Evolutionary conservation across 345 rosid genomes (phyloP).

Genomic region (Gossypium herbaceum): DNA sequence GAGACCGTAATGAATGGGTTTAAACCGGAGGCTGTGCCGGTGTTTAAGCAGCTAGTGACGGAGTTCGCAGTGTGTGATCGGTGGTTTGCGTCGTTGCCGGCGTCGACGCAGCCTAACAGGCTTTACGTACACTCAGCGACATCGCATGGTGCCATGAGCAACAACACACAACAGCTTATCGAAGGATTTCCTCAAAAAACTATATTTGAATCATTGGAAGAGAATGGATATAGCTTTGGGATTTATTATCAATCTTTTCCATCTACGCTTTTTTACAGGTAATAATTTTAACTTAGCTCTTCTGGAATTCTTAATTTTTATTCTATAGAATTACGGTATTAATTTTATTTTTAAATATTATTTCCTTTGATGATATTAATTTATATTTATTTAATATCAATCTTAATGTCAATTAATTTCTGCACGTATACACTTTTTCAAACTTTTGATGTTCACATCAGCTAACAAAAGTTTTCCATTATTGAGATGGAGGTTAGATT

Average conservation of each 20-base stretch:
- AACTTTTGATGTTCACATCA: no score
- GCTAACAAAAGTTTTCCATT: no score
- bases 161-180: conserved; percentile 40
- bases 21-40: conserved; percentile 58
- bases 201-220: conserved; percentile 65
- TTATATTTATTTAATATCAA: no score
- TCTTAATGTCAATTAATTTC: no score
- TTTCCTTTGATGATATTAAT: no score
- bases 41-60: conserved; percentile 47
- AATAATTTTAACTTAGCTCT: not conserved
- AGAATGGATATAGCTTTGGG: conserved; percentile 49
- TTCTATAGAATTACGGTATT: no score
- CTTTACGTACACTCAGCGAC: conserved; percentile 66
- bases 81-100: conserved; percentile 72
- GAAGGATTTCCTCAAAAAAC: conserved; percentile 73
- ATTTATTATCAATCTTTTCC: conserved; percentile 59
- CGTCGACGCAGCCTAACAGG: conserved; percentile 66
- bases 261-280: conserved; percentile 57
- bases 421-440: not conserved
- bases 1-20: conserved; percentile 71
- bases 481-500: no score
- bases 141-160: conserved; percentile 60
- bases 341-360: no score
- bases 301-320: no score
- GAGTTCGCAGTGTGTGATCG: conserved; percentile 75